phyloP scores from a whole-genome alignment of 225 moss, liverwort and hornwort species.

The Marchantia paleacea region DNA sequence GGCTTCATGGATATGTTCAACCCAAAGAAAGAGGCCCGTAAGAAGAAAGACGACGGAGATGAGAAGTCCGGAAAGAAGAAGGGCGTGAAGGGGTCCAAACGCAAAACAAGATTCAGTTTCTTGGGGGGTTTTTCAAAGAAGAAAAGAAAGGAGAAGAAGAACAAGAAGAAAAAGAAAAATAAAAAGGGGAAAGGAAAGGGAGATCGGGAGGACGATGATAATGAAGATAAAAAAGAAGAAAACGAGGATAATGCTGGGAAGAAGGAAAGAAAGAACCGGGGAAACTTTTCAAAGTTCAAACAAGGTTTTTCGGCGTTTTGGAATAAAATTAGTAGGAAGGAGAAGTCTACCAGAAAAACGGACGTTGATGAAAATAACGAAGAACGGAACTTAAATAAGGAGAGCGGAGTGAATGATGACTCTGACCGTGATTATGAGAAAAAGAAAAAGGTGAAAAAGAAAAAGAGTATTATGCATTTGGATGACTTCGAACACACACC shows the following conservation, averaged over 20 bases:
- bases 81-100: not conserved
- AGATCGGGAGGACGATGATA: not conserved
- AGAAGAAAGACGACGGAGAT: constrained; percentile 12
- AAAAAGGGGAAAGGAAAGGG: not conserved
- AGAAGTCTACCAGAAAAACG: no score
- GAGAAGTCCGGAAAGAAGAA: not conserved
- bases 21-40: not conserved
- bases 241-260: not conserved
- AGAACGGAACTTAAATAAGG: no score
- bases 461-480: no score
- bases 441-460: not conserved
- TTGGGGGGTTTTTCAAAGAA: not conserved
- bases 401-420: not conserved
- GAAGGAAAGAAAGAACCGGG: not conserved
- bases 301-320: not conserved
- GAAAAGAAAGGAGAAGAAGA: constrained; percentile 14
- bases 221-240: not conserved
- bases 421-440: not conserved
- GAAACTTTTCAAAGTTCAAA: not conserved
- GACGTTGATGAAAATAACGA: no score
- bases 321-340: not conserved
- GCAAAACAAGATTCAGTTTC: no score
- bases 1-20: not conserved
- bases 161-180: not conserved
- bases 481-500: no score